A percentile compares a stretch with the other conserved stretches of the same genome.
These are phyloP conservation scores for Penicillium sp. DNA, from an alignment of 2,329 filamentous ascomycete genomes.

Conservation along the genomic window DNA sequence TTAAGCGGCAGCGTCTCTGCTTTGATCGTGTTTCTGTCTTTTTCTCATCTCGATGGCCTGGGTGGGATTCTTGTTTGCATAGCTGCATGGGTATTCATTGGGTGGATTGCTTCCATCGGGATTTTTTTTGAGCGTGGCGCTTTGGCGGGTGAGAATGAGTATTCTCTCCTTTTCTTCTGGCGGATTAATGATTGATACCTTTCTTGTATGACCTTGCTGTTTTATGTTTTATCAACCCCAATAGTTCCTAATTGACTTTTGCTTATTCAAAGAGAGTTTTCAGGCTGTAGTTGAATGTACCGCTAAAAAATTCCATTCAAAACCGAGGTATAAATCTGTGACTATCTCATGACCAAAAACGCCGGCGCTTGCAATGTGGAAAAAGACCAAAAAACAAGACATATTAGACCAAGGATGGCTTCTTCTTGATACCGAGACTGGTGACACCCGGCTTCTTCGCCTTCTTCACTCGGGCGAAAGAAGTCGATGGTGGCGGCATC, in stretches of 20 bases:
- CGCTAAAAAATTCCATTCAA: background rate
- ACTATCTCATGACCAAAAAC: slow-evolving; percentile 12
- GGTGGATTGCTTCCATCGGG: slow-evolving; percentile 11
- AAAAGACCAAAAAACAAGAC: background rate
- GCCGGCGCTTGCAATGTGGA: slow-evolving; percentile 16
- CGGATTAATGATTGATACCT: slow-evolving; percentile 20
- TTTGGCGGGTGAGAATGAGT: slow-evolving; percentile 14
- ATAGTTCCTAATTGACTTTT: slow-evolving; percentile 14
- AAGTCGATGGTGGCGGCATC: slow-evolving; percentile 56
- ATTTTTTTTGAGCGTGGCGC: slow-evolving; percentile 30
- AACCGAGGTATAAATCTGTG: background rate
- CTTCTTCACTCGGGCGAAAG: slow-evolving; percentile 76
- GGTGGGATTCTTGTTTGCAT: slow-evolving; percentile 10
- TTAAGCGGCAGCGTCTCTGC: slow-evolving; percentile 44
- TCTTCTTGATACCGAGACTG: slow-evolving; percentile 85
- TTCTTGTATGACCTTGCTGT: slow-evolving; percentile 19
- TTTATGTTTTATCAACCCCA: slow-evolving; percentile 11
- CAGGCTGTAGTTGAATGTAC: background rate
- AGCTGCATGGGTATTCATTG: slow-evolving; percentile 10
- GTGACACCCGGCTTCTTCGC: slow-evolving; percentile 82
- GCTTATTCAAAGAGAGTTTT: slow-evolving; percentile 15
- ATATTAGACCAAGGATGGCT: slow-evolving; percentile 53
- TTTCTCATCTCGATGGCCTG: background rate
- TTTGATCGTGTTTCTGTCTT: slow-evolving; percentile 11
- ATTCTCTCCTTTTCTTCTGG: slow-evolving; percentile 11